A percentile compares a stretch with the other conserved stretches of the same genome.
Conservation (phyloP, 2,329 filamentous ascomycete species). For the Aspergillus clavatus region DNA sequence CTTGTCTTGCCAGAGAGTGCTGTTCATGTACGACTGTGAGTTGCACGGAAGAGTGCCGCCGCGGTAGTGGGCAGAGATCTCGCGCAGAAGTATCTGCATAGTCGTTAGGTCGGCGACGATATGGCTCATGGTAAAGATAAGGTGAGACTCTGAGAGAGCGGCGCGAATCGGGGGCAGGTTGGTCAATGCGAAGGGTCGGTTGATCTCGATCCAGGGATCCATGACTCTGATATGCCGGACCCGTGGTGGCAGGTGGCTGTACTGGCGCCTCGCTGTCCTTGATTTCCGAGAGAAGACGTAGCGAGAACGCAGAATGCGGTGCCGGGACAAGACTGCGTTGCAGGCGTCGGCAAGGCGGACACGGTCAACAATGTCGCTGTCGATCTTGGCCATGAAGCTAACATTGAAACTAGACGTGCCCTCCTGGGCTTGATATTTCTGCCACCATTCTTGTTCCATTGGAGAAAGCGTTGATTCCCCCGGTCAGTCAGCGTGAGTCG, state of each 20-base stretch:
- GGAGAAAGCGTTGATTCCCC: too few relatives aligned
- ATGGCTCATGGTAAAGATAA: not conserved
- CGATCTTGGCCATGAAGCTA: not conserved
- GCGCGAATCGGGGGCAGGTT: not conserved
- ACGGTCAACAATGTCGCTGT: not conserved
- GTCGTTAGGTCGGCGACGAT: not conserved
- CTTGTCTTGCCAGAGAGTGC: not conserved
- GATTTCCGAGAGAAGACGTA: not conserved
- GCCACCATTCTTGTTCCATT: not conserved
- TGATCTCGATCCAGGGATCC: not conserved
- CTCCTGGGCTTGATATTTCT: not conserved
- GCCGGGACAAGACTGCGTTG: slow-evolving; percentile 3
- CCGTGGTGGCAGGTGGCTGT: not conserved
- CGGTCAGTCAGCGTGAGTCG: too few relatives aligned
- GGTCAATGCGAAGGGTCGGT: slow-evolving; percentile 1
- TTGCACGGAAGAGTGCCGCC: not conserved
- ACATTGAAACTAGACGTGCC: slow-evolving; percentile 4
- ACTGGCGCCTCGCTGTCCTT: not conserved
- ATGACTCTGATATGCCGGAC: not conserved
- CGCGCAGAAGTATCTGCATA: not conserved
- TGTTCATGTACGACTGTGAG: not conserved
- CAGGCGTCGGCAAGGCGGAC: not conserved
- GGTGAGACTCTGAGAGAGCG: not conserved
- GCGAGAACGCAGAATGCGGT: slow-evolving; percentile 3
- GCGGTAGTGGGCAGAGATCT: not conserved